phyloP scores from a whole-genome alignment of 257 asterid genomes.

The Avicennia marina region DNA sequence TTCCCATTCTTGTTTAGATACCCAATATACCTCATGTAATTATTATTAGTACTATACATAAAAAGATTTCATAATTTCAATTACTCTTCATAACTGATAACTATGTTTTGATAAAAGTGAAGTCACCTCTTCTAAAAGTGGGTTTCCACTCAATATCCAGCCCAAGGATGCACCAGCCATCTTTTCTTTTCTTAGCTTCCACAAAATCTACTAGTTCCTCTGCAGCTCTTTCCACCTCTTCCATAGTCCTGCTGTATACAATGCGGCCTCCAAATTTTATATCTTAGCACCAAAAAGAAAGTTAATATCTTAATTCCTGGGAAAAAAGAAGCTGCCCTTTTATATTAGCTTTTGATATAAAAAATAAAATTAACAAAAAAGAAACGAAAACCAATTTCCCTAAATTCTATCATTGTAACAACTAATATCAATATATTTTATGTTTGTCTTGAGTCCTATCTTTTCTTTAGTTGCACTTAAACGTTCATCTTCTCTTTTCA shows the following conservation, averaged over 20 bases:
- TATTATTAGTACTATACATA: too few species aligned
- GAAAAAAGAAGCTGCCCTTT: background rate
- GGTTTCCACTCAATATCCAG: constrained; percentile 97
- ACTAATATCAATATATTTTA: too few species aligned
- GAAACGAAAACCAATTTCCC: too few species aligned
- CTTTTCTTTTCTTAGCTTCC: constrained; percentile 52
- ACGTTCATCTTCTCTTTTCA: too few species aligned
- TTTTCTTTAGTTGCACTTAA: too few species aligned
- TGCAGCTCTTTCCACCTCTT: constrained; percentile 80
- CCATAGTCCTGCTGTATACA: constrained; percentile 62
- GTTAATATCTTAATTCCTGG: background rate
- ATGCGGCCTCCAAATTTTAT: constrained; percentile 60
- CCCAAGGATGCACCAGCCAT: constrained; percentile 64
- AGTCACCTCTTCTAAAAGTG: constrained; percentile 62
- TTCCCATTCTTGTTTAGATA: background rate
- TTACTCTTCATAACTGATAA: too few species aligned
- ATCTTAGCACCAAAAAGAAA: constrained; percentile 30
- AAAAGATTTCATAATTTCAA: too few species aligned
- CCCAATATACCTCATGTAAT: too few species aligned
- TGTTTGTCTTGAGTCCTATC: too few species aligned
- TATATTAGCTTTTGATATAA: too few species aligned
- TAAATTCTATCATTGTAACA: too few species aligned
- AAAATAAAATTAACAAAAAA: too few species aligned
- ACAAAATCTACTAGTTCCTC: constrained; percentile 63
- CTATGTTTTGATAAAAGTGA: background rate